Conservation (phyloP, 768 basidiomycete genomes). For the Mycena haematopus region DNA sequence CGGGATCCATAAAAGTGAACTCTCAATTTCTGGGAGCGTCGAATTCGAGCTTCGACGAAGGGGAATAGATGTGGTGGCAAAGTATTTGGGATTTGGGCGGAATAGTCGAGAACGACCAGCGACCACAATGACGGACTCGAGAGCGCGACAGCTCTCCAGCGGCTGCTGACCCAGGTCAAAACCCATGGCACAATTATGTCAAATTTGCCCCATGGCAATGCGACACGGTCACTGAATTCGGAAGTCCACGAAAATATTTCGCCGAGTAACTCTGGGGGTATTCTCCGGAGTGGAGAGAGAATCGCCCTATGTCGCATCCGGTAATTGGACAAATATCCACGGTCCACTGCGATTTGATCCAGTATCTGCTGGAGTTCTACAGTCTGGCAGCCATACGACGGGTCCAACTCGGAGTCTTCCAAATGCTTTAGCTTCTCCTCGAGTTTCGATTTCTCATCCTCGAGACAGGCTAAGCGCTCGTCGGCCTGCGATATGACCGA, state of each 20-base stretch:
- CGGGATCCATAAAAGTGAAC: conserved; percentile 1
- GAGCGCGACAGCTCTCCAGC: conserved; percentile 4
- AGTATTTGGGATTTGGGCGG: neutral
- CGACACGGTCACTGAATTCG: neutral
- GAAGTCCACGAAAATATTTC: conserved; percentile 13
- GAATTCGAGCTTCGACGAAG: neutral
- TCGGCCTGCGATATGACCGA: neutral
- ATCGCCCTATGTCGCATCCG: neutral
- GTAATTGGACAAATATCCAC: neutral
- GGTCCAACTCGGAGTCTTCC: neutral
- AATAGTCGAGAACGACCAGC: neutral
- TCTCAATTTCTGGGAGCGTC: neutral
- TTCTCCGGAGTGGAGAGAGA: conserved; percentile 3
- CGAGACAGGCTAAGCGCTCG: neutral
- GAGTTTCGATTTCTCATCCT: conserved; percentile 7
- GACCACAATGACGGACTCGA: conserved; percentile 12
- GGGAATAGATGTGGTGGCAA: neutral
- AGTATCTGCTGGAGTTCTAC: too few species aligned
- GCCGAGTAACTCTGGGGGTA: conserved; percentile 12
- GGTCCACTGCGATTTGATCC: neutral
- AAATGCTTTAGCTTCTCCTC: neutral
- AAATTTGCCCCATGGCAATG: neutral
- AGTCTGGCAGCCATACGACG: too few species aligned
- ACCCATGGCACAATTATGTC: conserved; percentile 7
- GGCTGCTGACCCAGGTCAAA: neutral